Evolutionary conservation across 768 basidiomycete species (phyloP).

Genomic region (Hysterangium stoloniferum): DNA sequence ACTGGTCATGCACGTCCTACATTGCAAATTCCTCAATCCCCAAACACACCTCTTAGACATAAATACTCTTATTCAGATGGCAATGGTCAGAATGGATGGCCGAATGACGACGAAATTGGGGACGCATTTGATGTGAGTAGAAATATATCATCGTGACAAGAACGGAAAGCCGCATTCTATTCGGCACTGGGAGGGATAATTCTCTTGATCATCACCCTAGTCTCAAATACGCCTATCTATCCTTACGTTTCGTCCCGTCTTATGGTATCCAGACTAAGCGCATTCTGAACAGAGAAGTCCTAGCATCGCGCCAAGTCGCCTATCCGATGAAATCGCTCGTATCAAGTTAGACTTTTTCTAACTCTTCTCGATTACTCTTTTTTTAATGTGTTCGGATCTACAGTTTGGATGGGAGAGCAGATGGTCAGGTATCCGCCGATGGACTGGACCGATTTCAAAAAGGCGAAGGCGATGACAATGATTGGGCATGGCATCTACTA

Average conservation of each 20-base stretch:
- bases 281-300: conserved; percentile 6
- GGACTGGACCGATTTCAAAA: conserved; percentile 59
- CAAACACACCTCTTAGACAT: conserved; percentile 10
- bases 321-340: conserved; percentile 7
- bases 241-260: not conserved
- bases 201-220: not conserved
- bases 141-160: too few relatives aligned
- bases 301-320: not conserved
- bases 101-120: not conserved
- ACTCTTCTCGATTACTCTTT: not conserved
- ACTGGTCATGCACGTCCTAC: conserved; percentile 13
- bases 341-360: conserved; percentile 9
- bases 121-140: conserved; percentile 5
- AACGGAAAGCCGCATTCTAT: too few relatives aligned
- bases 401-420: conserved; percentile 36
- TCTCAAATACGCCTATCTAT: not conserved
- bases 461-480: conserved; percentile 53
- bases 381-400: not conserved
- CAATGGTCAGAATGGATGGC: not conserved
- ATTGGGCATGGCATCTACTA: conserved; percentile 78
- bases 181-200: too few relatives aligned
- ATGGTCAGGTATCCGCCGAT: not conserved
- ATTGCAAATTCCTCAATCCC: conserved; percentile 5
- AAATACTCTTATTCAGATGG: conserved; percentile 14
- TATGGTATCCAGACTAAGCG: not conserved